A percentile compares a stretch with the other conserved stretches of the same genome.
Evolutionary conservation across 768 basidiomycete species (phyloP).

Genomic region (Leccinum subgranulosum): DNA sequence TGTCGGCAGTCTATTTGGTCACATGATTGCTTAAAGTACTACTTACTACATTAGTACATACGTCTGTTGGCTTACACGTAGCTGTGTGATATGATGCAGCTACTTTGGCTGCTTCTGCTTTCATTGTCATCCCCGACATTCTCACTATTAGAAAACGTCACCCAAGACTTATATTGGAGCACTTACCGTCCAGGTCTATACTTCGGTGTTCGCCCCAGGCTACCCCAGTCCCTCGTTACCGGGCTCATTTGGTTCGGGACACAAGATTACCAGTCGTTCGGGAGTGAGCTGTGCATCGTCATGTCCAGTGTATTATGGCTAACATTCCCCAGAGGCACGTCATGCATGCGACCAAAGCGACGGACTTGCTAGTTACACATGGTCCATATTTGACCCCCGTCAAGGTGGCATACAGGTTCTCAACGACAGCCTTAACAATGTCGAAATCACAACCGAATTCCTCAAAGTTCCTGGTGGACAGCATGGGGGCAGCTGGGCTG

Average conservation of each 20-base stretch:
- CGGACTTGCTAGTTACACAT: slow-evolving; percentile 76
- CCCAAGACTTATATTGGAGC: slow-evolving; percentile 59
- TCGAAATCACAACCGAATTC: slow-evolving; percentile 80
- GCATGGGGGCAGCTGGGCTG: slow-evolving; percentile 87
- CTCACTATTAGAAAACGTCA: slow-evolving; percentile 29
- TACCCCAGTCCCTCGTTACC: slow-evolving; percentile 88
- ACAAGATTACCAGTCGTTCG: slow-evolving; percentile 72
- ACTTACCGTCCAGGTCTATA: slow-evolving; percentile 92
- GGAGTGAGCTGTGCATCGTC: slow-evolving; percentile 43
- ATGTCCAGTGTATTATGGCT: not conserved
- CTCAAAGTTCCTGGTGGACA: slow-evolving; percentile 81
- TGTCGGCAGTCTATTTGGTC: not conserved
- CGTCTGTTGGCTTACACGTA: not conserved
- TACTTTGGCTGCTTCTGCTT: slow-evolving; percentile 28
- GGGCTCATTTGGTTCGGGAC: slow-evolving; percentile 95
- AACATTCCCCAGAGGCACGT: slow-evolving; percentile 52
- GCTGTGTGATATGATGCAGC: slow-evolving; percentile 12
- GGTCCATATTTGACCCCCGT: slow-evolving; percentile 83
- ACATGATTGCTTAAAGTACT: slow-evolving; percentile 8
- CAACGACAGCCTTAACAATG: slow-evolving; percentile 78
- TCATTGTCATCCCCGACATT: slow-evolving; percentile 14
- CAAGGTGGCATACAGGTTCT: slow-evolving; percentile 85
- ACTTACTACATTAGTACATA: not conserved
- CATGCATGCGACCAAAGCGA: slow-evolving; percentile 91
- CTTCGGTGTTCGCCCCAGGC: slow-evolving; percentile 82